Evolutionary conservation across 2,329 filamentous ascomycete species (phyloP).

Genomic region (Penicillium thymicola): DNA sequence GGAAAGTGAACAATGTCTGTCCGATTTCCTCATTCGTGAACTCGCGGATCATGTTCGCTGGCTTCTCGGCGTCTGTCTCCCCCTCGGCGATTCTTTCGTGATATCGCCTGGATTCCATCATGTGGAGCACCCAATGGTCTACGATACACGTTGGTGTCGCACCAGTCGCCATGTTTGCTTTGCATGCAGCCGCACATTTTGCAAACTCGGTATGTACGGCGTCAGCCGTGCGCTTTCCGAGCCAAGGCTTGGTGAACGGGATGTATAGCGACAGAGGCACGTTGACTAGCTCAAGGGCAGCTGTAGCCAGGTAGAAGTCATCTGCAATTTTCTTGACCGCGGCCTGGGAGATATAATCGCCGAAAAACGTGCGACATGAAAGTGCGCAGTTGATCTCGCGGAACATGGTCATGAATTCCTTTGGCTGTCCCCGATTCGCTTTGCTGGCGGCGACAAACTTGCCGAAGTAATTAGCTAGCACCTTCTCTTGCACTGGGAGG

Average conservation of each 20-base stretch:
- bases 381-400: conserved; percentile 86
- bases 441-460: conserved; percentile 69
- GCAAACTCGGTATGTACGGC: conserved; percentile 79
- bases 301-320: conserved; percentile 89
- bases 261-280: conserved; percentile 74
- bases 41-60: conserved; percentile 49
- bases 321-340: conserved; percentile 84
- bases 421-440: conserved; percentile 62
- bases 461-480: conserved; percentile 76
- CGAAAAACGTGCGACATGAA: conserved; percentile 84
- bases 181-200: conserved; percentile 81
- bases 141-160: conserved; percentile 80
- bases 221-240: conserved; percentile 81
- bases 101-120: conserved; percentile 75
- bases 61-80: conserved; percentile 51
- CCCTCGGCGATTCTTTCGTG: conserved; percentile 68
- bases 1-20: conserved; percentile 53
- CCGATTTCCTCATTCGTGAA: conserved; percentile 51
- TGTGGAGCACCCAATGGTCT: conserved; percentile 80
- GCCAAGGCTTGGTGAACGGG: conserved; percentile 85
- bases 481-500: conserved; percentile 81
- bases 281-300: conserved; percentile 87
- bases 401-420: conserved; percentile 79
- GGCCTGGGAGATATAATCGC: conserved; percentile 82
- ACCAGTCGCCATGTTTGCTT: conserved; percentile 75